Conservation (phyloP, 2,329 filamentous ascomycete genomes). For the Cercospora sesami region DNA sequence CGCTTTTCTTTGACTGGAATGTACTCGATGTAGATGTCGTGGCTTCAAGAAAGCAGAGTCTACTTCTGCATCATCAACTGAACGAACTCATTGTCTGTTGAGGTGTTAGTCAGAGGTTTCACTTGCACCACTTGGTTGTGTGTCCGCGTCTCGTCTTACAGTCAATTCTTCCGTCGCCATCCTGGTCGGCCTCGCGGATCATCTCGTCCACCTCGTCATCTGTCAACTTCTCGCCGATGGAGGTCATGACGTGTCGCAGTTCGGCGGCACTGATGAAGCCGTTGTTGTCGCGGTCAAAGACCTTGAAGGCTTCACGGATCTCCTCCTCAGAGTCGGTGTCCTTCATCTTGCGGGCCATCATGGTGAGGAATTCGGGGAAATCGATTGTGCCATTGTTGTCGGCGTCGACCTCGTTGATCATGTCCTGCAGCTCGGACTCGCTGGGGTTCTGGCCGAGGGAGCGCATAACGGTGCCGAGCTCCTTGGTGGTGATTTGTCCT, state of each 20-base stretch:
- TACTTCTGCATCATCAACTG: slow-evolving; percentile 60
- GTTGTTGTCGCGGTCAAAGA: slow-evolving; percentile 66
- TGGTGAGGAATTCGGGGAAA: slow-evolving; percentile 65
- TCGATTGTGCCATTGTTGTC: slow-evolving; percentile 67
- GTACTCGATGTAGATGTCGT: slow-evolving; percentile 6
- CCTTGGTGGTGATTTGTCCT: slow-evolving; percentile 65
- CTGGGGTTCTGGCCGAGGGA: slow-evolving; percentile 64
- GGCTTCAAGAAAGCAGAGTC: slow-evolving; percentile 6
- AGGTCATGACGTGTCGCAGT: slow-evolving; percentile 63
- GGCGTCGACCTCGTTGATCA: slow-evolving; percentile 66
- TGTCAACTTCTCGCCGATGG: slow-evolving; percentile 64
- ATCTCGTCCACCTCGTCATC: slow-evolving; percentile 66
- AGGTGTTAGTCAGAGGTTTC: slow-evolving; percentile 6
- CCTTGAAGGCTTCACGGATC: slow-evolving; percentile 65
- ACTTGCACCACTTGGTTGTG: neutral
- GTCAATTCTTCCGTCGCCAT: slow-evolving; percentile 65
- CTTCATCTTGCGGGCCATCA: slow-evolving; percentile 65
- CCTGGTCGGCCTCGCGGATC: slow-evolving; percentile 65
- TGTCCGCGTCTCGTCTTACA: slow-evolving; percentile 46
- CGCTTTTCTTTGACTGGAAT: slow-evolving; percentile 2
- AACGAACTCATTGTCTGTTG: slow-evolving; percentile 56
- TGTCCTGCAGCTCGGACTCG: slow-evolving; percentile 63
- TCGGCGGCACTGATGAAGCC: slow-evolving; percentile 65
- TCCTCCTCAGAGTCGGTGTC: slow-evolving; percentile 64
- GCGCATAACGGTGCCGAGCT: slow-evolving; percentile 64